Evolutionary conservation across 768 basidiomycete species (phyloP), one percentile per base, ranked within the genome.

Genomic region (Paxillus rubicundulus): DNA sequence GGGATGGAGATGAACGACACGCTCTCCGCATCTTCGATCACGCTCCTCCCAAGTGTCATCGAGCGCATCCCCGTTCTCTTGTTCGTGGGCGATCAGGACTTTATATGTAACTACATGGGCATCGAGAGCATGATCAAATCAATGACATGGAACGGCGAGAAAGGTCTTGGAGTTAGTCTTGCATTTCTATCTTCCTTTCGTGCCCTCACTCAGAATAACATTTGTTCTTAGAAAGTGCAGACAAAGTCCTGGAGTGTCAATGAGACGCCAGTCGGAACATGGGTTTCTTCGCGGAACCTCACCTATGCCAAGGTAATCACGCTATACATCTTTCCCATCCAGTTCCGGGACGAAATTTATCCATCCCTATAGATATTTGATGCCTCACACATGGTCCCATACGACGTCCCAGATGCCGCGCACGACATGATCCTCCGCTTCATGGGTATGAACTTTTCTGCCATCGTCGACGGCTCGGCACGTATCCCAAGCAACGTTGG

Each of bases 341-440:
- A 17, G 2, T 40, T 7, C 27, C 37, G 46, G 27, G 14, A 24
- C 14, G 38, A 32, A 32, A 45, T 30, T 30, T 48, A 45, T 21
- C 45, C 33, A 28, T 52, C 39, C 9, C n/a, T 28, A 21, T 52
- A 94, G 91, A 81, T 97, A 21, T 89, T 87, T 69, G 90, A 93
- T 53, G 91, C 92, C 3, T 98, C 95, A 1, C 97, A 98, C 70
- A 99, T 98, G 97, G 96, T 83, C 8, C 86, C 89, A 12, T 88
- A 76, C 68, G 96, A 99, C 69, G 76, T 89, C 12, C 95, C 94
- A 0, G 80, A 90, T 47, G 83, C 87, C 17, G 77, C 95, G 4
- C 93, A 98, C 68, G 97, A 99, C 70, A 98, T 98, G 97, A 96
- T 99, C 60, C 82, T 97, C 37, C 90, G 97, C 13, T 99, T 99